Evolutionary conservation across 1,284 basidiomycete genomes (phyloP).

Genomic region (Kwoniella shivajii): DNA sequence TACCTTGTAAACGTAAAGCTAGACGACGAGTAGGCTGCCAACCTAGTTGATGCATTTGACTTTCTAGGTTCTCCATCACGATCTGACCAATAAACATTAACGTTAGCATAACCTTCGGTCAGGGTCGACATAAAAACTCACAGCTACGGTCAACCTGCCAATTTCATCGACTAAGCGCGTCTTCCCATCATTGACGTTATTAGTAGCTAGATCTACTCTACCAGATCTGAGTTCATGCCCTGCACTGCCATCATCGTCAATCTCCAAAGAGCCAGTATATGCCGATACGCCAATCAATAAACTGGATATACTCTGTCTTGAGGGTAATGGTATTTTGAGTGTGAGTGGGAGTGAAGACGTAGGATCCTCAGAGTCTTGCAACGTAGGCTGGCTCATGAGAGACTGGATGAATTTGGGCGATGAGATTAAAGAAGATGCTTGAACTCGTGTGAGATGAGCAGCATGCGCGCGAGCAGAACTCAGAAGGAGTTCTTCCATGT

Average conservation of each 20-base stretch:
- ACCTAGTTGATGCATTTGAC: constrained; percentile 44
- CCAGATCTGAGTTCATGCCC: constrained; percentile 23
- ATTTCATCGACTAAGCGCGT: constrained; percentile 40
- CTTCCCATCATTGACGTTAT: constrained; percentile 39
- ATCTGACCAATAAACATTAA: constrained; percentile 15
- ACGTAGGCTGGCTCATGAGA: constrained; percentile 32
- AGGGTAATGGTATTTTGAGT: constrained; percentile 43
- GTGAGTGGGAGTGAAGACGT: constrained; percentile 28
- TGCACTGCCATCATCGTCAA: constrained; percentile 43
- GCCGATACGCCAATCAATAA: constrained; percentile 39
- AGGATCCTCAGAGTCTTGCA: constrained; percentile 26
- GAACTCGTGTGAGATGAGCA: constrained; percentile 32
- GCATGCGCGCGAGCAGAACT: constrained; percentile 43
- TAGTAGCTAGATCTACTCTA: constrained; percentile 32
- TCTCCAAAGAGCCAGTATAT: constrained; percentile 42
- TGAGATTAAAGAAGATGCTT: constrained; percentile 28
- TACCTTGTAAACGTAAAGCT: constrained; percentile 36
- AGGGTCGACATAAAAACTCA: constrained; percentile 17
- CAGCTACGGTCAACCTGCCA: constrained; percentile 39
- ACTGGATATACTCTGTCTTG: constrained; percentile 18
- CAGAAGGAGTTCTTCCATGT: constrained; percentile 35
- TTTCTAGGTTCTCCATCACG: constrained; percentile 45
- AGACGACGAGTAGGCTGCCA: constrained; percentile 40
- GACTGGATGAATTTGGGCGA: constrained; percentile 34
- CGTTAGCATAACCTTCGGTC: not conserved